These are phyloP conservation scores for Nigrospora osmanthi DNA, from an alignment of 2,329 filamentous ascomycete genomes.

Conservation along the genomic window DNA sequence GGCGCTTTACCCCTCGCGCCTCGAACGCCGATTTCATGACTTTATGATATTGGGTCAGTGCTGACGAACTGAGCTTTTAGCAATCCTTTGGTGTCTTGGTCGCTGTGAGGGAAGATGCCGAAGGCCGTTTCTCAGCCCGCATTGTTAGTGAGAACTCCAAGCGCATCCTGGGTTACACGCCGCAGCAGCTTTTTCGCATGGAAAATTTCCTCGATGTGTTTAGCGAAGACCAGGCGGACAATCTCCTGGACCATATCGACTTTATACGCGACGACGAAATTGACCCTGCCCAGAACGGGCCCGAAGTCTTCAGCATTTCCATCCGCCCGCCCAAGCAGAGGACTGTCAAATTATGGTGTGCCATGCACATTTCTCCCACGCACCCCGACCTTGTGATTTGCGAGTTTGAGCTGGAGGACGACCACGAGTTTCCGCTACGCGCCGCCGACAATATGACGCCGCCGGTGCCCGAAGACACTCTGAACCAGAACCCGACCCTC, in stretches of 20 bases:
- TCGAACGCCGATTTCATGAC: too few relatives aligned
- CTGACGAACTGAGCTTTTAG: too few relatives aligned
- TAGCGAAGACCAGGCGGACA: conserved; percentile 75
- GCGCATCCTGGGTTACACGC: conserved; percentile 67
- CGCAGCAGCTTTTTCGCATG: conserved; percentile 66
- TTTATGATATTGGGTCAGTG: too few relatives aligned
- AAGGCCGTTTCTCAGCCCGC: conserved; percentile 61
- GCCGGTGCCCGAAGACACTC: conserved; percentile 63
- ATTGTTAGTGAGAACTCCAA: conserved; percentile 77
- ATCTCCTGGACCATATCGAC: conserved; percentile 77
- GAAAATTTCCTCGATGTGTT: conserved; percentile 77
- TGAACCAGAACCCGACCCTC: conserved; percentile 62
- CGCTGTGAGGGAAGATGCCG: conserved; percentile 62
- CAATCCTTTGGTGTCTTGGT: conserved; percentile 75
- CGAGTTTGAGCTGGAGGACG: conserved; percentile 83
- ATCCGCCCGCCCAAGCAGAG: conserved; percentile 50
- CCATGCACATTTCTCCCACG: conserved; percentile 65
- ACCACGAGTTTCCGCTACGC: conserved; percentile 58
- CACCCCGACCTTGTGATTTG: conserved; percentile 71
- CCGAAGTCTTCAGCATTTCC: conserved; percentile 77
- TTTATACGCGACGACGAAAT: conserved; percentile 79
- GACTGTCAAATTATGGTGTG: conserved; percentile 74
- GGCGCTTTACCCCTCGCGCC: too few relatives aligned
- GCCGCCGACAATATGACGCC: conserved; percentile 52
- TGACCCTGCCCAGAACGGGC: conserved; percentile 67